phyloP scores from a whole-genome alignment of 1,139 yeast genomes.

The Yamadazyma atmosphaerica region DNA sequence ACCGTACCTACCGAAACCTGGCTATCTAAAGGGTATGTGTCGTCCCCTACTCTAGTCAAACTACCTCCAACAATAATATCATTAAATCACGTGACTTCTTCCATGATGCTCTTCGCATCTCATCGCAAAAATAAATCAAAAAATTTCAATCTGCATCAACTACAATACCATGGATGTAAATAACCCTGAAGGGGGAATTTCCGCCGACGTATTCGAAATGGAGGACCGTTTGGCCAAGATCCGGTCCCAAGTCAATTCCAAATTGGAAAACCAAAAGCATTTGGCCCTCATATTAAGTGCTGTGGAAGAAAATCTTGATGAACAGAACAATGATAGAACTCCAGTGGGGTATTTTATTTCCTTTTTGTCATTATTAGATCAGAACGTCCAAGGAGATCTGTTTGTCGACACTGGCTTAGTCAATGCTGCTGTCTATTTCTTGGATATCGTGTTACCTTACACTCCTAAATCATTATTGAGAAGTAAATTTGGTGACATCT shows the following conservation, averaged over 20 bases:
- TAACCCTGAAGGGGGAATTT: slow-evolving; percentile 47
- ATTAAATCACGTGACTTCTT: neutral
- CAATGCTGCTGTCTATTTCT: slow-evolving; percentile 73
- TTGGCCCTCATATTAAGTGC: slow-evolving; percentile 73
- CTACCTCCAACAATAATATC: too few species aligned
- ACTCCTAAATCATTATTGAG: slow-evolving; percentile 69
- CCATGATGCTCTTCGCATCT: slow-evolving; percentile 3
- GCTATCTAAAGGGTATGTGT: too few species aligned
- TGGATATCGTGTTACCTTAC: slow-evolving; percentile 77
- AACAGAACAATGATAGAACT: slow-evolving; percentile 60
- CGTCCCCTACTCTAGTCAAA: too few species aligned
- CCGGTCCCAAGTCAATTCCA: slow-evolving; percentile 69
- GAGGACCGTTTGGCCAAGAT: slow-evolving; percentile 70
- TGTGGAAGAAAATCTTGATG: slow-evolving; percentile 83
- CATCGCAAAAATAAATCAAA: slow-evolving; percentile 3
- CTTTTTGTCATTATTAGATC: slow-evolving; percentile 77
- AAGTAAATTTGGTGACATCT: slow-evolving; percentile 72
- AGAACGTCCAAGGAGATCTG: slow-evolving; percentile 57
- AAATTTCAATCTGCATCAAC: too few species aligned
- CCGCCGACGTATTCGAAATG: slow-evolving; percentile 47
- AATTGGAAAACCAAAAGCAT: slow-evolving; percentile 81
- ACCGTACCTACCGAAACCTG: too few species aligned
- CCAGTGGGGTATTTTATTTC: slow-evolving; percentile 84
- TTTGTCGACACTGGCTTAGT: slow-evolving; percentile 65
- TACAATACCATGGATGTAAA: slow-evolving; percentile 11